These are phyloP conservation scores for Aurifilum marmelostoma DNA, from an alignment of 2,329 filamentous ascomycete genomes.

Conservation along the genomic window DNA sequence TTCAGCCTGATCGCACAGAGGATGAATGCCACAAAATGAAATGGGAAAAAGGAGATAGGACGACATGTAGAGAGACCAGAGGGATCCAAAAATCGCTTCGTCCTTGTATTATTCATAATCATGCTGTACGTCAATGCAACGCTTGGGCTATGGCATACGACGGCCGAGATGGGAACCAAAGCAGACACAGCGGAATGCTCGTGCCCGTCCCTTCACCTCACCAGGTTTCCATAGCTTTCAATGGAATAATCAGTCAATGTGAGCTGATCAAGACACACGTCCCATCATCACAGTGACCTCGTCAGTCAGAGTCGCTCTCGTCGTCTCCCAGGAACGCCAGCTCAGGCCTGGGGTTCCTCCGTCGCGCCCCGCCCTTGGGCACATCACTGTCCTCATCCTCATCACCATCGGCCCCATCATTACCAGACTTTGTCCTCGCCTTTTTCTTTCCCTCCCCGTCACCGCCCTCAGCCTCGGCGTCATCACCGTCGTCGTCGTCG, in stretches of 20 bases:
- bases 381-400: conserved; percentile 40
- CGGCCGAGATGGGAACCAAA: neutral
- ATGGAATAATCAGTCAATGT: neutral
- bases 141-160: neutral
- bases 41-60: neutral
- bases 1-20: conserved; percentile 93
- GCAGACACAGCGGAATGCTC: neutral
- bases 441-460: conserved; percentile 33
- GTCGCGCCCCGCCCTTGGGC: conserved; percentile 47
- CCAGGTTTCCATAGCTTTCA: neutral
- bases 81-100: too few species aligned
- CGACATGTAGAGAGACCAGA: neutral
- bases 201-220: neutral
- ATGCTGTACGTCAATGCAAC: neutral
- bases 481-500: conserved; percentile 36
- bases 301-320: conserved; percentile 68
- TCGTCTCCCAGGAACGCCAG: conserved; percentile 70
- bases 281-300: neutral
- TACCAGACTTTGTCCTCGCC: conserved; percentile 35
- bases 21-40: conserved; percentile 60
- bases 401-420: conserved; percentile 36
- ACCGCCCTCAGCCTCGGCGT: conserved; percentile 35
- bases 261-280: neutral
- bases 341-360: conserved; percentile 53
- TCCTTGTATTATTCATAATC: too few species aligned